Conservation (phyloP, 129 eudicot species). For the Artemisia tridentata region DNA sequence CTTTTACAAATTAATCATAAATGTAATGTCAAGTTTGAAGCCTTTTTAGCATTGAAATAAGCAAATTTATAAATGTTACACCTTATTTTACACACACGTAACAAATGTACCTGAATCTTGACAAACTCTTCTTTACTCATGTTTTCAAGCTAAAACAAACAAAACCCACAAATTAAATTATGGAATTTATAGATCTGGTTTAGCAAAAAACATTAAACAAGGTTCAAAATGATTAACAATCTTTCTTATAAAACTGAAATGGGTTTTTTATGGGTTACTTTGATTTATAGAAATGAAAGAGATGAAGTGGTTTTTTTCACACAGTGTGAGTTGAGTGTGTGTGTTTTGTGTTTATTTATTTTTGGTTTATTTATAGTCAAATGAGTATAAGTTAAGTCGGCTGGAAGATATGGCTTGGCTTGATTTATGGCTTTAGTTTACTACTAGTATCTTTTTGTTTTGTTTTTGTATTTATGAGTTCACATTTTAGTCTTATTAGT, state of each 20-base stretch:
- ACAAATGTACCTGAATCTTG: constrained; percentile 83
- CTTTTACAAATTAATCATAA: constrained; percentile 13
- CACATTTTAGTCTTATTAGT: constrained; percentile 13
- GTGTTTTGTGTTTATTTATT: constrained; percentile 34
- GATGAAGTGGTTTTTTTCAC: constrained; percentile 13
- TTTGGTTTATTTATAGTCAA: constrained; percentile 27
- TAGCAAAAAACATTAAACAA: constrained; percentile 15
- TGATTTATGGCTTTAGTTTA: background rate
- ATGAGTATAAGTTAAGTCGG: constrained; percentile 22
- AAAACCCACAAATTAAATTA: constrained; percentile 21
- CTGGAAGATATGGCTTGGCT: constrained; percentile 29
- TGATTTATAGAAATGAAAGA: constrained; percentile 29
- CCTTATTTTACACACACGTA: constrained; percentile 8
- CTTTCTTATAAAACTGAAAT: background rate
- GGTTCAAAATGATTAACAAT: background rate
- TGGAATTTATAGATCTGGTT: constrained; percentile 32
- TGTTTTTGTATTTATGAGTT: background rate
- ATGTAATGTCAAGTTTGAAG: no score
- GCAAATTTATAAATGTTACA: constrained; percentile 12
- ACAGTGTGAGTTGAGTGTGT: constrained; percentile 8
- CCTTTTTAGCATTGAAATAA: no score
- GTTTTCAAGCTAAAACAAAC: constrained; percentile 19
- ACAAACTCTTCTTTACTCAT: constrained; percentile 99
- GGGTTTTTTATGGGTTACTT: constrained; percentile 3
- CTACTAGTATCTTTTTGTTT: no score